phyloP scores from a whole-genome alignment of 1,284 basidiomycete species.

The Ustilago vetiveriae region DNA sequence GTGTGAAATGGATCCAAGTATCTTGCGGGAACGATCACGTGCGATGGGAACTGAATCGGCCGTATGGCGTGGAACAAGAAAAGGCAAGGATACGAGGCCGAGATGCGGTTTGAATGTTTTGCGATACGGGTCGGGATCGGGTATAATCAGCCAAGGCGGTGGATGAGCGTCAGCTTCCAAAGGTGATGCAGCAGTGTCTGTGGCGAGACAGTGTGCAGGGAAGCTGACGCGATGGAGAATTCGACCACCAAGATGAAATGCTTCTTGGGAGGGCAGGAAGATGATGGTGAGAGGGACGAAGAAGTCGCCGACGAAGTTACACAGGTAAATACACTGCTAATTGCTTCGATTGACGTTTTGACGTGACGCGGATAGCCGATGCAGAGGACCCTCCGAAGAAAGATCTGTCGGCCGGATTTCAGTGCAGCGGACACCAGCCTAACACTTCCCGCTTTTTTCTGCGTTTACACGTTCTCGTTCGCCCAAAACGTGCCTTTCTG shows the following conservation, averaged over 20 bases:
- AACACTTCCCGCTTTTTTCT: not conserved
- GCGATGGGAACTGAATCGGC: not conserved
- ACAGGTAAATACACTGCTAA: not conserved
- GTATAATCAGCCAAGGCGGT: not conserved
- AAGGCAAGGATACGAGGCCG: not conserved
- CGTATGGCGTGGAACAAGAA: not conserved
- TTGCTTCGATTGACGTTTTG: not conserved
- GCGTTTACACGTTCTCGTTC: too few species aligned
- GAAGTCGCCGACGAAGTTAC: not conserved
- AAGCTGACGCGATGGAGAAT: not conserved
- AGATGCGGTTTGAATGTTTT: too few species aligned
- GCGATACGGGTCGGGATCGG: not conserved
- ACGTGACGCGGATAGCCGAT: constrained; percentile 2
- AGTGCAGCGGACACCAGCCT: not conserved
- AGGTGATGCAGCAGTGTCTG: not conserved
- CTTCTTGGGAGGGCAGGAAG: not conserved
- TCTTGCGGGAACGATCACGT: not conserved
- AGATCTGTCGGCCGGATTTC: not conserved
- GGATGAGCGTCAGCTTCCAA: not conserved
- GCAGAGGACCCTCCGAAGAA: not conserved
- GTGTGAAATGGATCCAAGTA: not conserved
- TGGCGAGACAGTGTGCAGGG: not conserved
- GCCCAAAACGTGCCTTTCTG: constrained; percentile 1
- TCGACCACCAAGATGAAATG: constrained; percentile 2
- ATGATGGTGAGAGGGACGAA: not conserved